Percentiles rank a stretch among this genome's conserved stretches.
These are phyloP conservation scores for Prunus yedoensis DNA, from an alignment of 331 rosid species.

Conservation along the genomic window DNA sequence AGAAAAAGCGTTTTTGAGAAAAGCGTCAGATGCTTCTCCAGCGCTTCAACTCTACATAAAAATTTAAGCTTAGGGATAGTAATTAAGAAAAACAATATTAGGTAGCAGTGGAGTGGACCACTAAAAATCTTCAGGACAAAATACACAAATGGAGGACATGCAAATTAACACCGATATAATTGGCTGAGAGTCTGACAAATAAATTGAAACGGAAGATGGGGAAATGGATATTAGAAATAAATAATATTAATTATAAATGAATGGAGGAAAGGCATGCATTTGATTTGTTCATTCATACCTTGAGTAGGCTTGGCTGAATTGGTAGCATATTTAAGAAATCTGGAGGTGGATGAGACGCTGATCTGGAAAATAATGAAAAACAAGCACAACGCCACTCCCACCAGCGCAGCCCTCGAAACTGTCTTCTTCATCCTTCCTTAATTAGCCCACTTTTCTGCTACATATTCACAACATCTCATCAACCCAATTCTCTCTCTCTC, in stretches of 20 bases:
- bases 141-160: background rate
- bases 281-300: background rate
- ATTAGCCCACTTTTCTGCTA: too few species aligned
- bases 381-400: slow-evolving; percentile 10
- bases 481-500: too few species aligned
- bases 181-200: background rate
- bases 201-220: background rate
- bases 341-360: slow-evolving; percentile 15
- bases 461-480: too few species aligned
- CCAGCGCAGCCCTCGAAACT: background rate
- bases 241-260: too few species aligned
- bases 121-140: background rate
- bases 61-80: too few species aligned
- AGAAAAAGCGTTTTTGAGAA: too few species aligned
- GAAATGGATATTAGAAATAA: background rate
- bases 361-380: slow-evolving; percentile 8
- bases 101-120: too few species aligned
- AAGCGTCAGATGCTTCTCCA: too few species aligned
- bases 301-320: background rate
- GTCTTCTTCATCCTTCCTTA: slow-evolving; percentile 6
- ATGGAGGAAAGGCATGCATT: too few species aligned
- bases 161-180: background rate
- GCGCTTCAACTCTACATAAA: too few species aligned
- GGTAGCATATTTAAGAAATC: slow-evolving; percentile 7
- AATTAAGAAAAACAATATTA: too few species aligned